These are phyloP conservation scores for Sclerotinia minor DNA, from an alignment of 2,329 filamentous ascomycete genomes.

Conservation along the genomic window DNA sequence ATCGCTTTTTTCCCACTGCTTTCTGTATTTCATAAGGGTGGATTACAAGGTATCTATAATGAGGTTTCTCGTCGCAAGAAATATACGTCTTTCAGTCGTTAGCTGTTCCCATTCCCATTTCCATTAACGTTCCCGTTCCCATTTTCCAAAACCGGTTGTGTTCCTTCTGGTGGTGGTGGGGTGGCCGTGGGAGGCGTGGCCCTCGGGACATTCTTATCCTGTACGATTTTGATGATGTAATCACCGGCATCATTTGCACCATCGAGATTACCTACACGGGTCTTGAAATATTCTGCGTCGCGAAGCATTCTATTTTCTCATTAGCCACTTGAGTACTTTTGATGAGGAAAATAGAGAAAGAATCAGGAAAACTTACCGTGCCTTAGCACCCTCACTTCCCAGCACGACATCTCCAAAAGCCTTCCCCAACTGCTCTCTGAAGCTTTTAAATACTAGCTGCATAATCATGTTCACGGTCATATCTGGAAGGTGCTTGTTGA, in stretches of 20 bases:
- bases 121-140: conserved; percentile 2
- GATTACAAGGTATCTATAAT: neutral
- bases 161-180: neutral
- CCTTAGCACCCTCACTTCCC: conserved; percentile 59
- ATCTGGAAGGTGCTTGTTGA: conserved; percentile 66
- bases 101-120: neutral
- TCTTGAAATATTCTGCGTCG: conserved; percentile 64
- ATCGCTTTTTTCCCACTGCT: neutral
- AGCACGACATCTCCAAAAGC: conserved; percentile 61
- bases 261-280: conserved; percentile 62
- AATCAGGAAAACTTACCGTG: conserved; percentile 50
- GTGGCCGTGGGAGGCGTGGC: neutral
- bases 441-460: conserved; percentile 66
- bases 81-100: neutral
- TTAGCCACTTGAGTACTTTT: conserved; percentile 8
- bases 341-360: neutral
- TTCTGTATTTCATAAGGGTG: neutral
- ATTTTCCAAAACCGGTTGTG: neutral
- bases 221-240: conserved; percentile 63
- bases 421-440: conserved; percentile 64
- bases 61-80: neutral
- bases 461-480: conserved; percentile 67
- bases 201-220: conserved; percentile 50
- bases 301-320: conserved; percentile 54
- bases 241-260: conserved; percentile 69